Conservation (phyloP, 2,329 filamentous ascomycete species). For the Phymatotrichopsis omnivora region DNA sequence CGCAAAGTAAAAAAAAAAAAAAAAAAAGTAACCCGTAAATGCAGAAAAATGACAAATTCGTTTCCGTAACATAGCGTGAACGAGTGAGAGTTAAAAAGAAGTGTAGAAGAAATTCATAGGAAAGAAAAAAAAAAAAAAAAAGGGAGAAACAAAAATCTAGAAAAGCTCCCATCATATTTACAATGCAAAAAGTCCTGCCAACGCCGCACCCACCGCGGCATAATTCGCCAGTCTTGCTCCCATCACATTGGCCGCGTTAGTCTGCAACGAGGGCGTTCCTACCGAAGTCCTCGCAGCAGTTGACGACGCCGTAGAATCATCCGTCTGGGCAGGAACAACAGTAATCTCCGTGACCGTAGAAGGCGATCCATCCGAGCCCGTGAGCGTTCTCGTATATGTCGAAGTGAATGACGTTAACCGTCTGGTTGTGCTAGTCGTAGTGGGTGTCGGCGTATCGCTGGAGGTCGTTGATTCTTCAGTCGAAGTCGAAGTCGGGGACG, state of each 20-base stretch:
- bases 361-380: slow-evolving; percentile 9
- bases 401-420: slow-evolving; percentile 15
- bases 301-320: not conserved
- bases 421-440: slow-evolving; percentile 2
- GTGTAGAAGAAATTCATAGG: not conserved
- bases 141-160: not conserved
- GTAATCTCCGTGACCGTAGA: slow-evolving; percentile 16
- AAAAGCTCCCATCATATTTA: not conserved
- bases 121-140: not conserved
- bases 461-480: not conserved
- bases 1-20: no score
- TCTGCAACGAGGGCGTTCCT: slow-evolving; percentile 7
- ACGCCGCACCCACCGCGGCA: not conserved
- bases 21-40: not conserved
- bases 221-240: not conserved
- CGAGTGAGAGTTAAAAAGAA: not conserved
- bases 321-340: slow-evolving; percentile 6
- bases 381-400: slow-evolving; percentile 16
- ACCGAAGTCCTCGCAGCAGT: not conserved
- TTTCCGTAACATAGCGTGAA: no score
- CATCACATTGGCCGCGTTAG: slow-evolving; percentile 4
- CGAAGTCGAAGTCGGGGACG: not conserved
- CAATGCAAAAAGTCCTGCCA: not conserved
- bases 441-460: not conserved
- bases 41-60: slow-evolving; percentile 5